Conservation (phyloP, 495 filamentous ascomycete species). For the Penicillium psychrofluorescens region DNA sequence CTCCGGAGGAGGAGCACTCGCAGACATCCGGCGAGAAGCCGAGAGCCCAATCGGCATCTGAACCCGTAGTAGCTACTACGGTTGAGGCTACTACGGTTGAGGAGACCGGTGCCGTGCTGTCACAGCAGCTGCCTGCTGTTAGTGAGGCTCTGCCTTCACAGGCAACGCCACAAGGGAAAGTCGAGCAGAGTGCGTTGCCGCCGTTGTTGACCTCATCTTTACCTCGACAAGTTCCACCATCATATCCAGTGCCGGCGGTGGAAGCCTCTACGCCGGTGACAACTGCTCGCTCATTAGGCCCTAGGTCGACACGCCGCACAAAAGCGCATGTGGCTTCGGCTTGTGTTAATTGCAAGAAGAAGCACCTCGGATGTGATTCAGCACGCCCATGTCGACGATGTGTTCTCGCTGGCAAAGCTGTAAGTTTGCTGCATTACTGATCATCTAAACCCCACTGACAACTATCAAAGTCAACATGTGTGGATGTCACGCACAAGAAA, state of each 20-base stretch:
- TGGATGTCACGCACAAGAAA: constrained; percentile 96
- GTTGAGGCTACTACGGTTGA: constrained; percentile 9
- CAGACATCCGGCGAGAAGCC: constrained; percentile 51
- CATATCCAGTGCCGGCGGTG: constrained; percentile 22
- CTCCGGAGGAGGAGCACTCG: constrained; percentile 53
- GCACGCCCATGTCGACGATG: constrained; percentile 57
- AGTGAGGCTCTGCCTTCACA: constrained; percentile 22
- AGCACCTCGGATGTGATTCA: constrained; percentile 77
- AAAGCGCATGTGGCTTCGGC: constrained; percentile 96
- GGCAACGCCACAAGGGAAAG: constrained; percentile 6
- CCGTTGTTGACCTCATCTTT: constrained; percentile 2
- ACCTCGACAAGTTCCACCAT: constrained; percentile 15
- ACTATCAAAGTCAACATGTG: constrained; percentile 61
- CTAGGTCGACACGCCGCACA: constrained; percentile 69
- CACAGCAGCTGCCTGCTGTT: constrained; percentile 9
- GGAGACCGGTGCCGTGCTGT: constrained; percentile 9
- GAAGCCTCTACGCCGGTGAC: constrained; percentile 15
- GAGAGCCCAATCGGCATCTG: constrained; percentile 36
- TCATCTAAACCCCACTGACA: not conserved
- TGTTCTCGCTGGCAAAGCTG: constrained; percentile 57
- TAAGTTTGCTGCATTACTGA: constrained; percentile 28
- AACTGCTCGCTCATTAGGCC: constrained; percentile 28
- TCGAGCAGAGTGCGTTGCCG: constrained; percentile 28
- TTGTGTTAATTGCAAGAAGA: constrained; percentile 95
- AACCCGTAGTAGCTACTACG: constrained; percentile 12